phyloP scores from a whole-genome alignment of 805 yeast species.

The Candida tammaniensis region DNA sequence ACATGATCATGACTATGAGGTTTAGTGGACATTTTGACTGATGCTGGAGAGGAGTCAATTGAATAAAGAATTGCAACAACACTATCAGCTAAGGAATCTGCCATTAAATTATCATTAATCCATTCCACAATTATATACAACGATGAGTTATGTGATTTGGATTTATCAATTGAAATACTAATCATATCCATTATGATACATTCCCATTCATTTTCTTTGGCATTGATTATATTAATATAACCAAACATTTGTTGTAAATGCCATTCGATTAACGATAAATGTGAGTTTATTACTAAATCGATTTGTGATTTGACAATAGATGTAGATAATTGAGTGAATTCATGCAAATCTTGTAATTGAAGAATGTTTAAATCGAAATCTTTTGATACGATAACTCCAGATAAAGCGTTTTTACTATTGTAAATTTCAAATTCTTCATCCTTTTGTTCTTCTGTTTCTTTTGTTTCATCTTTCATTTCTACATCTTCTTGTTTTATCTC shows the following conservation, averaged over 20 bases:
- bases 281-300: slow-evolving; percentile 73
- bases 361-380: slow-evolving; percentile 84
- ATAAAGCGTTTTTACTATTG: slow-evolving; percentile 40
- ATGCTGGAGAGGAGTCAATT: slow-evolving; percentile 92
- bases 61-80: slow-evolving; percentile 86
- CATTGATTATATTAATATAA: slow-evolving; percentile 59
- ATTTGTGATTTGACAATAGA: slow-evolving; percentile 83
- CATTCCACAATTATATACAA: slow-evolving; percentile 72
- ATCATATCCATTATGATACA: slow-evolving; percentile 45
- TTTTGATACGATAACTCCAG: slow-evolving; percentile 87
- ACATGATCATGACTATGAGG: slow-evolving; percentile 44
- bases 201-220: slow-evolving; percentile 47
- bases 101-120: slow-evolving; percentile 78
- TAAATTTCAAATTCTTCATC: slow-evolving; percentile 11
- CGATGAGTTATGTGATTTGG: slow-evolving; percentile 19
- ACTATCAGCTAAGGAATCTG: slow-evolving; percentile 93
- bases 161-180: slow-evolving; percentile 42
- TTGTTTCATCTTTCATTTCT: slow-evolving; percentile 9
- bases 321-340: slow-evolving; percentile 81
- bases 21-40: slow-evolving; percentile 80
- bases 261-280: slow-evolving; percentile 77
- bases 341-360: slow-evolving; percentile 83
- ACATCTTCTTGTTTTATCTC: slow-evolving; percentile 17
- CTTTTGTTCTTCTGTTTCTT: slow-evolving; percentile 8
- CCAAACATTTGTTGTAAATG: slow-evolving; percentile 97